Percentiles rank a stretch among this genome's conserved stretches.
phyloP scores from a whole-genome alignment of 345 rosid genomes.

The Populus davidiana region DNA sequence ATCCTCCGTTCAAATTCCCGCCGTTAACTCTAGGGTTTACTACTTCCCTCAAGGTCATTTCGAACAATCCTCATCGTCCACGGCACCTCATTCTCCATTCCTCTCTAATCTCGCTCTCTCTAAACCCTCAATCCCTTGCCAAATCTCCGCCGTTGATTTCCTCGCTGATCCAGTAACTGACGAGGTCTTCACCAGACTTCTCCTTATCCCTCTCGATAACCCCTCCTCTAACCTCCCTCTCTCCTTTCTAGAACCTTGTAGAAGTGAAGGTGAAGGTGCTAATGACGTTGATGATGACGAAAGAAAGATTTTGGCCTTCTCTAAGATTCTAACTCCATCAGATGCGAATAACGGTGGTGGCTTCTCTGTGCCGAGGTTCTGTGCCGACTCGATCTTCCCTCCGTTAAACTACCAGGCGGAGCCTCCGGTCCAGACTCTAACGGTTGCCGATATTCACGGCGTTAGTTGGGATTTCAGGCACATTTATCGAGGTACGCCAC shows the following conservation, averaged over 20 bases:
- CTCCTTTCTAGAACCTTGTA: conserved; percentile 15
- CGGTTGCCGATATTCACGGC: conserved; percentile 70
- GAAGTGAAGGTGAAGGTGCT: conserved; percentile 2
- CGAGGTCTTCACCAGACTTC: conserved; percentile 59
- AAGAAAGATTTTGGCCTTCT: conserved; percentile 48
- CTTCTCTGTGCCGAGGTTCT: conserved; percentile 87
- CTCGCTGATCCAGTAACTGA: conserved; percentile 73
- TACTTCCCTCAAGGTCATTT: conserved; percentile 88
- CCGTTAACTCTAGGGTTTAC: conserved; percentile 61
- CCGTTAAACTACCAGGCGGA: conserved; percentile 67
- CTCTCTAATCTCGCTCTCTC: conserved; percentile 29
- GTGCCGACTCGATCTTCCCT: conserved; percentile 87
- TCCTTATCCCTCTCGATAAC: conserved; percentile 31
- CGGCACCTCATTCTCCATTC: conserved; percentile 1
- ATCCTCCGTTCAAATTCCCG: conserved; percentile 54
- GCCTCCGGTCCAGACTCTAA: conserved; percentile 75
- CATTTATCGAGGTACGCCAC: conserved; percentile 86
- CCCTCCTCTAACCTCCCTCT: background rate
- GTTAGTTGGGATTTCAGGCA: conserved; percentile 72
- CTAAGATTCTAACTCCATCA: conserved; percentile 75
- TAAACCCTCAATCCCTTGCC: conserved; percentile 37
- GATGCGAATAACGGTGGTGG: conserved; percentile 98
- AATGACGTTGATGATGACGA: conserved; percentile 29
- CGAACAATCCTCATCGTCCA: conserved; percentile 49
- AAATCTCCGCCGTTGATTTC: conserved; percentile 48